Evolutionary conservation across 2,329 filamentous ascomycete genomes (phyloP).

Genomic region (Sporothrix humicola): DNA sequence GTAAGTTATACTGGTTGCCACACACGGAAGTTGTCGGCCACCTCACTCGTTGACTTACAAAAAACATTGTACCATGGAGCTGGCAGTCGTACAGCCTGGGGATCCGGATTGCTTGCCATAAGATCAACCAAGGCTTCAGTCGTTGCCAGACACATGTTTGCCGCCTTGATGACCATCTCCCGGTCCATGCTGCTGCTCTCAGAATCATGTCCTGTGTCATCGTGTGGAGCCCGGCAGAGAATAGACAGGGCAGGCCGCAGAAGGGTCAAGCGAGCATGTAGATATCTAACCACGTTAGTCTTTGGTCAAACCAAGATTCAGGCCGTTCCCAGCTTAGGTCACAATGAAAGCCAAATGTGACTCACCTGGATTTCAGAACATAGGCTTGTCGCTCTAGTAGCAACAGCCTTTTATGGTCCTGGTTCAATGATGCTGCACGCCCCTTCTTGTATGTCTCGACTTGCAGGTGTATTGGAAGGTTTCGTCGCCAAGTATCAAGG

Average conservation of each 20-base stretch:
- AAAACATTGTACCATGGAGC: constrained; percentile 20
- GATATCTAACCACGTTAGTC: not conserved
- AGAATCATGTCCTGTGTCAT: not conserved
- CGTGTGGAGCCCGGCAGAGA: not conserved
- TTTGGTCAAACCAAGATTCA: no score
- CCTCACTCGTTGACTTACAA: not conserved
- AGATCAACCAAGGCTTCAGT: not conserved
- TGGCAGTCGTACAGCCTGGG: not conserved
- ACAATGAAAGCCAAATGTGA: not conserved
- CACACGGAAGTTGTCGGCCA: not conserved
- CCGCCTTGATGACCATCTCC: not conserved
- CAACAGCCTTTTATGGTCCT: not conserved
- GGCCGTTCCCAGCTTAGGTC: not conserved
- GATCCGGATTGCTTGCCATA: not conserved
- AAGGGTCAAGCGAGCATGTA: not conserved
- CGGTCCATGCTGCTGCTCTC: constrained; percentile 3
- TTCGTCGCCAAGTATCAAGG: not conserved
- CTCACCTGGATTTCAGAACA: not conserved
- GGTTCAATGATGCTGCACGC: not conserved
- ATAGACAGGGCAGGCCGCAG: constrained; percentile 6
- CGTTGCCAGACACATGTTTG: not conserved
- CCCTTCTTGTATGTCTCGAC: not conserved
- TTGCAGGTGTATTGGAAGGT: not conserved
- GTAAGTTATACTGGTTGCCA: not conserved
- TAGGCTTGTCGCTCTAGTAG: not conserved